Conservation (phyloP, 805 yeast genomes). For the Ogataea salicorniae region DNA sequence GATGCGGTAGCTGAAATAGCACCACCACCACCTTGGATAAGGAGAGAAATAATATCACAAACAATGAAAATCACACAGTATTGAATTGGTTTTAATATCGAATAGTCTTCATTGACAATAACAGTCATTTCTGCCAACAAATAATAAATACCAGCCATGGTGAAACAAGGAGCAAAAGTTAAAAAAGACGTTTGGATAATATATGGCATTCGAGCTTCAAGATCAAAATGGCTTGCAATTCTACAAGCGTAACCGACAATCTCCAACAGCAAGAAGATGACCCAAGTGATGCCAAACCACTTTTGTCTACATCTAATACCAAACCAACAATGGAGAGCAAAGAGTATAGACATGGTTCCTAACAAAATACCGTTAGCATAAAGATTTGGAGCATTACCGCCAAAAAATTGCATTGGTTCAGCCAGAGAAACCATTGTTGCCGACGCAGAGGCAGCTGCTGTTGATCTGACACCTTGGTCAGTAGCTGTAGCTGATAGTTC, state of each 20-base stretch:
- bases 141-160: conserved; percentile 73
- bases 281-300: conserved; percentile 57
- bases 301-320: conserved; percentile 43
- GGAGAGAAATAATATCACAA: conserved; percentile 55
- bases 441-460: conserved; percentile 12
- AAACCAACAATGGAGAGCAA: conserved; percentile 34
- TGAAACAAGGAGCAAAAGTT: conserved; percentile 70
- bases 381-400: conserved; percentile 39
- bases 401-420: conserved; percentile 21
- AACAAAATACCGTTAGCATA: conserved; percentile 53
- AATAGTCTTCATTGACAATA: conserved; percentile 48
- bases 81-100: conserved; percentile 44
- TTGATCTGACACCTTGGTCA: not conserved
- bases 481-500: not conserved
- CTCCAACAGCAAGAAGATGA: conserved; percentile 53
- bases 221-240: conserved; percentile 35
- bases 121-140: conserved; percentile 57
- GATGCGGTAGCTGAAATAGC: conserved; percentile 56
- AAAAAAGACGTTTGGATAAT: conserved; percentile 57
- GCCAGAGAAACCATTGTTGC: conserved; percentile 21
- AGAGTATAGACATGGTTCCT: conserved; percentile 43
- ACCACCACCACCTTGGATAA: conserved; percentile 68
- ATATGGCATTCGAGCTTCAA: conserved; percentile 32
- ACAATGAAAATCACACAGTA: conserved; percentile 56
- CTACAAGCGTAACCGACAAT: conserved; percentile 62